Evolutionary conservation across 2,329 filamentous ascomycete species (phyloP).

Genomic region (Sphaerostilbella broomeana): DNA sequence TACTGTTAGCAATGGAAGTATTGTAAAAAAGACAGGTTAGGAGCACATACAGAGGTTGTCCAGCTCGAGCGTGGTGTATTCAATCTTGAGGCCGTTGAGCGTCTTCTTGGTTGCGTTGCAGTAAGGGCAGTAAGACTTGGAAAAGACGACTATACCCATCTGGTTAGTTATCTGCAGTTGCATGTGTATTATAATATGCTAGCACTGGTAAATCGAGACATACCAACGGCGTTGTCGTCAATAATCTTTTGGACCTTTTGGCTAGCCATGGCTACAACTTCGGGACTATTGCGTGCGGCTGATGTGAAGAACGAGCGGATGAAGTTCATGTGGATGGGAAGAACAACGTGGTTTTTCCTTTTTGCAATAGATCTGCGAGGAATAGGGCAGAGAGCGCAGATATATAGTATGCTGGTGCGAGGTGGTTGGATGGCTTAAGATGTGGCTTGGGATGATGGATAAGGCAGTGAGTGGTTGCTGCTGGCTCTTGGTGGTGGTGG

Average conservation of each 20-base stretch:
- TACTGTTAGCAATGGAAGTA: background rate
- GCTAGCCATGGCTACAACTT: constrained; percentile 76
- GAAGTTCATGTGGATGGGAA: constrained; percentile 51
- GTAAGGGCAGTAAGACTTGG: constrained; percentile 95
- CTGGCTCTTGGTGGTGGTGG: too few relatives aligned
- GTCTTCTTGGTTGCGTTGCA: constrained; percentile 73
- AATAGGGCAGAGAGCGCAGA: constrained; percentile 4
- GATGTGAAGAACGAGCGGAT: constrained; percentile 64
- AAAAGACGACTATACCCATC: constrained; percentile 68
- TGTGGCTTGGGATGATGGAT: too few relatives aligned
- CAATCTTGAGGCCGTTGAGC: constrained; percentile 62
- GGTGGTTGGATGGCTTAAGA: too few relatives aligned
- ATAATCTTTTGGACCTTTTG: constrained; percentile 81
- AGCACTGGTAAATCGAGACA: constrained; percentile 29
- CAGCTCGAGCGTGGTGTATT: constrained; percentile 72
- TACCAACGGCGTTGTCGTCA: constrained; percentile 79
- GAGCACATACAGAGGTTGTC: constrained; percentile 69
- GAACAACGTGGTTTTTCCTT: too few relatives aligned
- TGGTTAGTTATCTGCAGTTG: constrained; percentile 1
- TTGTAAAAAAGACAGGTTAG: background rate
- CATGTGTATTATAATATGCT: too few relatives aligned
- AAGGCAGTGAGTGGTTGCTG: too few relatives aligned
- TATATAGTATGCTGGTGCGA: background rate
- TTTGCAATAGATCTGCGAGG: constrained; percentile 32
- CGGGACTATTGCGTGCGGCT: constrained; percentile 44